Percentiles rank a stretch among this genome's conserved stretches.
Evolutionary conservation across 2,329 filamentous ascomycete species (phyloP).

Genomic region (Coniochaeta sp.): DNA sequence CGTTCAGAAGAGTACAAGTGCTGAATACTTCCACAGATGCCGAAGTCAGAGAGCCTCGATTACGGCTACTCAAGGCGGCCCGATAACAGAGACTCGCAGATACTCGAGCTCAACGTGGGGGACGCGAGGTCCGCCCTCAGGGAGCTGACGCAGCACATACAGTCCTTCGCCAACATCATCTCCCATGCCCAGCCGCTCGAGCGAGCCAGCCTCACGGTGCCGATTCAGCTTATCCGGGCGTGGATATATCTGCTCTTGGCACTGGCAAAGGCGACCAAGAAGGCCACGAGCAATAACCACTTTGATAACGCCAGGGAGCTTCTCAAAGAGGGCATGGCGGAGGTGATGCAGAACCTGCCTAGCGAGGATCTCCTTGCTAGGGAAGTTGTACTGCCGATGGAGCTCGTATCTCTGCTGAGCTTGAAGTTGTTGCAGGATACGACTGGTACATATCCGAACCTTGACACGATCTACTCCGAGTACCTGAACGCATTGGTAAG

Average conservation of each 20-base stretch:
- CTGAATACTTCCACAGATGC: not conserved
- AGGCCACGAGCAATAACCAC: not conserved
- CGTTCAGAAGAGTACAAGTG: not conserved
- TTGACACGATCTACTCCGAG: slow-evolving; percentile 34
- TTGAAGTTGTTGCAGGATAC: slow-evolving; percentile 30
- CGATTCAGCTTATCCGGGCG: slow-evolving; percentile 29
- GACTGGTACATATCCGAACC: slow-evolving; percentile 27
- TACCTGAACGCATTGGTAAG: slow-evolving; percentile 33
- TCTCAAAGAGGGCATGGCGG: slow-evolving; percentile 26
- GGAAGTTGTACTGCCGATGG: slow-evolving; percentile 32
- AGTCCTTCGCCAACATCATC: slow-evolving; percentile 26
- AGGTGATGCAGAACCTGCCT: slow-evolving; percentile 26
- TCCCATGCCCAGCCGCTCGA: slow-evolving; percentile 17
- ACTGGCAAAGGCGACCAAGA: slow-evolving; percentile 18
- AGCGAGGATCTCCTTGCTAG: slow-evolving; percentile 24
- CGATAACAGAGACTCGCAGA: not conserved
- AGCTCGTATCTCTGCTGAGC: slow-evolving; percentile 32
- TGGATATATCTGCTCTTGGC: slow-evolving; percentile 34
- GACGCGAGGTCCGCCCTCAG: slow-evolving; percentile 9
- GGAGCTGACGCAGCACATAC: slow-evolving; percentile 24
- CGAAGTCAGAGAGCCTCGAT: not conserved
- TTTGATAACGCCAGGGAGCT: slow-evolving; percentile 18
- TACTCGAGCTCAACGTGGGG: not conserved
- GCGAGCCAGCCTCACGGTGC: slow-evolving; percentile 23
- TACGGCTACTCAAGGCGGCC: not conserved